These are phyloP conservation scores for Mortierella claussenii DNA, from an alignment of 192 early-diverging fungal species.

Conservation along the genomic window DNA sequence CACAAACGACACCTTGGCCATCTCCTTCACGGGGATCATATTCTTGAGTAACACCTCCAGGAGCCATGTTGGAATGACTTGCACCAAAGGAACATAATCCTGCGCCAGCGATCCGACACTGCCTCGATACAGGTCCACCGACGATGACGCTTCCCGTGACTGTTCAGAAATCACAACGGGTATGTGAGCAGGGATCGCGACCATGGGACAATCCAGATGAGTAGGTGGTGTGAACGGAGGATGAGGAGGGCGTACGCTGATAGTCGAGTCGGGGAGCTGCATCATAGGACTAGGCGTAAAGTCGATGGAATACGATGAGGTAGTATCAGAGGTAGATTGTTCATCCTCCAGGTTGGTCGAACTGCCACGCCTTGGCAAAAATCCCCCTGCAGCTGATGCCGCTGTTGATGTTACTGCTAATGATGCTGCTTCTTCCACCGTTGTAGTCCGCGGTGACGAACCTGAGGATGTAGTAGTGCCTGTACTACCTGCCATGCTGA, in stretches of 20 bases:
- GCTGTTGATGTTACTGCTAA: constrained; percentile 2
- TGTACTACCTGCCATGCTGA: constrained; percentile 1
- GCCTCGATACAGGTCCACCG: constrained; percentile 78
- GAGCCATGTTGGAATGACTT: constrained; percentile 87
- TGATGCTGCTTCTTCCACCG: constrained; percentile 15
- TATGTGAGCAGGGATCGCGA: constrained; percentile 72
- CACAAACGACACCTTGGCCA: constrained; percentile 86
- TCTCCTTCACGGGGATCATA: constrained; percentile 76
- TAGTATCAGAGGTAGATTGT: constrained; percentile 24
- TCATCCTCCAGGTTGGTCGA: constrained; percentile 15
- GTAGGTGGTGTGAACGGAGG: constrained; percentile 57
- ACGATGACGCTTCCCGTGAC: constrained; percentile 74
- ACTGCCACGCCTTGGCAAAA: not conserved
- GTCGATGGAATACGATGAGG: constrained; percentile 25
- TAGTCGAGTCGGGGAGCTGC: constrained; percentile 1
- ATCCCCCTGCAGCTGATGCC: not conserved
- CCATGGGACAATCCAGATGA: constrained; percentile 67
- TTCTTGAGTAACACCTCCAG: constrained; percentile 82
- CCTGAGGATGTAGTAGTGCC: constrained; percentile 11
- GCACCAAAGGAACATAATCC: constrained; percentile 65
- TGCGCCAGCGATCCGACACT: constrained; percentile 63
- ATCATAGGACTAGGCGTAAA: constrained; percentile 19
- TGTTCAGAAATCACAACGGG: constrained; percentile 83
- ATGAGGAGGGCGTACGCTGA: constrained; percentile 31
- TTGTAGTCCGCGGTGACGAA: constrained; percentile 32